Conservation (phyloP, 768 basidiomycete genomes). For the Suillus discolor region DNA sequence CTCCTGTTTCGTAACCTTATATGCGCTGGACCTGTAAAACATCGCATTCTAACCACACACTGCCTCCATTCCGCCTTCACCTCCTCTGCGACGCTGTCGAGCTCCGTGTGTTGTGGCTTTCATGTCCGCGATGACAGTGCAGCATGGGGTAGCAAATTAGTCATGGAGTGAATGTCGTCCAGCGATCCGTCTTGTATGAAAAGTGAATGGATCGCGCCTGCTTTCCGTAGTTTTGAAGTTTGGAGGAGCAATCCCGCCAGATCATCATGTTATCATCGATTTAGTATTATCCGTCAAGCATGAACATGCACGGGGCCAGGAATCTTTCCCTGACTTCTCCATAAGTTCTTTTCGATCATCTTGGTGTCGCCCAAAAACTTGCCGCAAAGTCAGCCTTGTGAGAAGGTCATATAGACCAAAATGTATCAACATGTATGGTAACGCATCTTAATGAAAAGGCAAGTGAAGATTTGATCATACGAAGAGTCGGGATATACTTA, state of each 20-base stretch:
- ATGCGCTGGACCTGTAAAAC: slow-evolving; percentile 31
- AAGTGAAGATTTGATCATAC: neutral
- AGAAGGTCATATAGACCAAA: neutral
- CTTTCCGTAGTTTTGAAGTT: neutral
- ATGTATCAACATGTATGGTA: neutral
- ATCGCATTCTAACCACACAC: slow-evolving; percentile 24
- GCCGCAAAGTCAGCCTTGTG: neutral
- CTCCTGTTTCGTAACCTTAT: slow-evolving; percentile 18
- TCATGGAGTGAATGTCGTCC: neutral
- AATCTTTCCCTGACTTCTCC: neutral
- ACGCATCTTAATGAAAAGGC: neutral
- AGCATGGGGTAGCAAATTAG: slow-evolving; percentile 20
- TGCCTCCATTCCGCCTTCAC: slow-evolving; percentile 22
- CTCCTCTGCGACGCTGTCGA: slow-evolving; percentile 22
- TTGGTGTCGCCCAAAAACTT: neutral
- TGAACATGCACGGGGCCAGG: neutral
- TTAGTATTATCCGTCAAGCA: neutral
- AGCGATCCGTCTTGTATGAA: neutral
- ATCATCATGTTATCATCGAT: neutral
- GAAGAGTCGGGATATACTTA: neutral
- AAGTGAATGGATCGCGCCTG: neutral
- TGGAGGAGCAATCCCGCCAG: neutral
- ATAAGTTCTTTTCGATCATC: neutral
- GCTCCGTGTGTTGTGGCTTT: slow-evolving; percentile 29
- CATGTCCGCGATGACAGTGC: slow-evolving; percentile 44